These are phyloP conservation scores for Chlamydomonas schloesseri DNA, from an alignment of 139 green algal genomes.

Conservation along the genomic window DNA sequence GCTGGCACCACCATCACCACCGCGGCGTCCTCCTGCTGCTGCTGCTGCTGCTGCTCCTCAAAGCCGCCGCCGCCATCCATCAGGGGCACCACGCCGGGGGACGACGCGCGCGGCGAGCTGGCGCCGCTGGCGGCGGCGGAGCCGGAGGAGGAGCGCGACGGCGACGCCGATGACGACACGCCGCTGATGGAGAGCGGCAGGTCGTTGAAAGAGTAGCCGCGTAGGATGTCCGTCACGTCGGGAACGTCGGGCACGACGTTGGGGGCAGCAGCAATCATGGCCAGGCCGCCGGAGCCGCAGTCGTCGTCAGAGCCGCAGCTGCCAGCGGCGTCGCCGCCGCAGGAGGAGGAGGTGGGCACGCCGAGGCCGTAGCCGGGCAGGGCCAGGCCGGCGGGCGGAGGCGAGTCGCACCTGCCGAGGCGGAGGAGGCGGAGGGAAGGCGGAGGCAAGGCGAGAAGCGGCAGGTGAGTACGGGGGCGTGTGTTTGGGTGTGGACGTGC, in stretches of 20 bases:
- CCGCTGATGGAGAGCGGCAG: neutral
- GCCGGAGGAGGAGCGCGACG: neutral
- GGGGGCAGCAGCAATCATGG: neutral
- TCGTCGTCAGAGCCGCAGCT: no score
- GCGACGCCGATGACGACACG: no score
- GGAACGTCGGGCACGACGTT: no score
- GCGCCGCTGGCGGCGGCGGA: neutral
- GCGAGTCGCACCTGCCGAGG: constrained; percentile 9
- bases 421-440: neutral
- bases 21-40: no score
- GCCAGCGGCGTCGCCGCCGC: neutral
- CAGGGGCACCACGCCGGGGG: no score
- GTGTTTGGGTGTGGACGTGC: no score
- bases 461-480: neutral
- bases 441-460: neutral
- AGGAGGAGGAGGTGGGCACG: neutral
- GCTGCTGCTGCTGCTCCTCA: no score
- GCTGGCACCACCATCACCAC: no score
- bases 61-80: no score
- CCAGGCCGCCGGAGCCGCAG: neutral
- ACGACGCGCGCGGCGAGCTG: no score
- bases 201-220: neutral
- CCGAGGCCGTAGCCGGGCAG: neutral
- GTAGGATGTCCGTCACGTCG: no score
- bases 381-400: neutral